These are phyloP conservation scores for Candida insectorum DNA, from an alignment of 805 yeast species.

Conservation along the genomic window DNA sequence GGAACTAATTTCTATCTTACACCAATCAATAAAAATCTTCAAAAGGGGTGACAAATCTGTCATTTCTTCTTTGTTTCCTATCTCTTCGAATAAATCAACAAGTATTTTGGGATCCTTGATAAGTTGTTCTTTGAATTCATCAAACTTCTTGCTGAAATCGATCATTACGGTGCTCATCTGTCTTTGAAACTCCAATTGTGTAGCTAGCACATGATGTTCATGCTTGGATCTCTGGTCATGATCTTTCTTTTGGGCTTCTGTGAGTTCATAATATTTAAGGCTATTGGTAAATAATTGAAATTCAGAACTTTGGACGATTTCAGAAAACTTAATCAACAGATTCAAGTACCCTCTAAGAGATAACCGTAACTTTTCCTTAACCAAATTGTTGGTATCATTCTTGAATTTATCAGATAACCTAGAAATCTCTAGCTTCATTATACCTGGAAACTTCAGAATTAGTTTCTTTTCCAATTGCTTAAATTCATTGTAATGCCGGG, in stretches of 20 bases:
- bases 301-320: constrained; percentile 49
- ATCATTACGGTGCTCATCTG: constrained; percentile 59
- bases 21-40: constrained; percentile 73
- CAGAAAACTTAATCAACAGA: constrained; percentile 49
- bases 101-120: constrained; percentile 53
- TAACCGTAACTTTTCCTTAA: constrained; percentile 74
- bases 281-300: constrained; percentile 53
- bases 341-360: constrained; percentile 73
- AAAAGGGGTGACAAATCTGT: constrained; percentile 64
- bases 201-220: constrained; percentile 54
- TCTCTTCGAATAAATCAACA: constrained; percentile 58
- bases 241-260: constrained; percentile 50
- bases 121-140: constrained; percentile 54
- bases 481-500: constrained; percentile 69
- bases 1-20: constrained; percentile 78
- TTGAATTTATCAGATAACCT: constrained; percentile 54
- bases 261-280: constrained; percentile 33
- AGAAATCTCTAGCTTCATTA: constrained; percentile 44
- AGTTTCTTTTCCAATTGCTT: constrained; percentile 51
- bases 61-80: constrained; percentile 52
- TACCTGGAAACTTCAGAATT: constrained; percentile 61
- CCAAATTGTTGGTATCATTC: constrained; percentile 34
- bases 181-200: constrained; percentile 70
- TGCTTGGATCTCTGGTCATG: constrained; percentile 53
- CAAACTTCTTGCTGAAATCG: constrained; percentile 53